Conservation (phyloP, 257 asterid genomes). For the Ilex asprella region DNA sequence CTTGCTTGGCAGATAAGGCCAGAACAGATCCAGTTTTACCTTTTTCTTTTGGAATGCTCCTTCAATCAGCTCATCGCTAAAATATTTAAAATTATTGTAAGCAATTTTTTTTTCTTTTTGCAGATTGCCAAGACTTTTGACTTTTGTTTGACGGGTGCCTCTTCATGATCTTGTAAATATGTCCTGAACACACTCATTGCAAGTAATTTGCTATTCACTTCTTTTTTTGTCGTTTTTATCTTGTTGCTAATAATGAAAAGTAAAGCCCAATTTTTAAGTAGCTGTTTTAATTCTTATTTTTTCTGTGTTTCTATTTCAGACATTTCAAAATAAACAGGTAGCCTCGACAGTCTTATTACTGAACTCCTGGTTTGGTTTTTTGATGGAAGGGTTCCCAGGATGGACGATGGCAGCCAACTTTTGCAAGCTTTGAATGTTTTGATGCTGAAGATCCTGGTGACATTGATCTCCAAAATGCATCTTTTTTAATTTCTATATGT, state of each 20-base stretch:
- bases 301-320: slow-evolving; percentile 40
- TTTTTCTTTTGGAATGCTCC: too few species aligned
- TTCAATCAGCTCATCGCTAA: too few species aligned
- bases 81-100: too few species aligned
- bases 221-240: too few species aligned
- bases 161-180: slow-evolving; percentile 98
- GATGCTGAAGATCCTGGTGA: slow-evolving; percentile 94
- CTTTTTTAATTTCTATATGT: too few species aligned
- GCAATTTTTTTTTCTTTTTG: not conserved
- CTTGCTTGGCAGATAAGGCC: slow-evolving; percentile 95
- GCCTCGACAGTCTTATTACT: slow-evolving; percentile 83
- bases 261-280: too few species aligned
- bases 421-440: slow-evolving; percentile 92
- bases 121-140: slow-evolving; percentile 97
- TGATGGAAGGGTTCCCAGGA: slow-evolving; percentile 94
- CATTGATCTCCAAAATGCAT: not conserved
- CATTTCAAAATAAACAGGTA: slow-evolving; percentile 80
- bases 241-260: too few species aligned
- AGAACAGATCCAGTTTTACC: not conserved
- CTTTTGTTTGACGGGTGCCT: slow-evolving; percentile 87
- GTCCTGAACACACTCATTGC: slow-evolving; percentile 98
- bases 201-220: slow-evolving; percentile 30
- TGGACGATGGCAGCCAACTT: slow-evolving; percentile 99
- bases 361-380: slow-evolving; percentile 96
- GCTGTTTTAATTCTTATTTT: too few species aligned